Evolutionary conservation across 176 grass and related monocot species (phyloP), one percentile per base, ranked within the genome.

Genomic region (Oryza rufipogon): DNA sequence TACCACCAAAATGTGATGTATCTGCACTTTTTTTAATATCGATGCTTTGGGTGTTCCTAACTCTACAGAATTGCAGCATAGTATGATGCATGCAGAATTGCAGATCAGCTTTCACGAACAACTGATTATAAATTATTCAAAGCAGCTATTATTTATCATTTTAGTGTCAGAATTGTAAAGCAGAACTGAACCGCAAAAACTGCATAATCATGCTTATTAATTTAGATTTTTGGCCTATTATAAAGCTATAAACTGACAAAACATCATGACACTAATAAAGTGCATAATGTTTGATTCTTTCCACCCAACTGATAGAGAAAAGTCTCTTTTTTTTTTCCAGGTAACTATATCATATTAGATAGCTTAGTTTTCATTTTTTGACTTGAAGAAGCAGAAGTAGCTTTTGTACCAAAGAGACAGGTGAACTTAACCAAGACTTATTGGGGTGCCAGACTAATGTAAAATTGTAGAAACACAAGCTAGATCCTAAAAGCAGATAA

Each of bases 361-460:
- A 20, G 51, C 48, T 70, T 25, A 13, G 0, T 23, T 25, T 49
- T 70, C 23, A 20, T 1, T 25, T 54, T 69, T 44, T 2, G 6
- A 44, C 11, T 58, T 26, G 75, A 17, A 38, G 44, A 76, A 68
- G 45, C 12, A 51, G 17, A 67, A 36, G 3, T 22, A 52, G 26
- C 25, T 72, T 28, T 60, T 44, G 5, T 61, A 63, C 42, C 19
- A 11, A 73, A 64, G 56, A 25, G 17, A 11, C 70, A 64, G 41
- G 52, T 4, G n/a, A 61, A 58, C 17, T 64, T 69, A 52, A 6
- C 73, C 30, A 20, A 46, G 73, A 36, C 63, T 69, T 80, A 69
- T 80, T 80, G 70, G 56, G 47, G 20, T 74, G 78, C 61, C 64
- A 69, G 38, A 82, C 39, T 41, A 54, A 80, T 60, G 28, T 19